Evolutionary conservation across 2,329 filamentous ascomycete genomes (phyloP).

Genomic region (Aspergillus fumigatiaffinis): DNA sequence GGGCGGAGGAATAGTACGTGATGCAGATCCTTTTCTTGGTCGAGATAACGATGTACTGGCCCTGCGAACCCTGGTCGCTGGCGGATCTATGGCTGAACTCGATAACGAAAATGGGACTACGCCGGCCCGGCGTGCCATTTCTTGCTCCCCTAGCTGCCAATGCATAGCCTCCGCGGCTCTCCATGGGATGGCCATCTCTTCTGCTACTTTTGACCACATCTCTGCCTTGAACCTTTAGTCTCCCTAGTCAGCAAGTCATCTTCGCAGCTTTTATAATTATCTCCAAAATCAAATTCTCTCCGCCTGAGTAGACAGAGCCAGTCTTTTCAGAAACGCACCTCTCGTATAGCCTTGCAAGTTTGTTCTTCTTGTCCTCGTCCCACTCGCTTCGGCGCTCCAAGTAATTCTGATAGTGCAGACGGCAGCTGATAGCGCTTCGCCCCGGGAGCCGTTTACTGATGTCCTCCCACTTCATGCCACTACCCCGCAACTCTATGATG

Average conservation of each 20-base stretch:
- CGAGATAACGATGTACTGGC: slow-evolving; percentile 38
- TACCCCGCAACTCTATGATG: slow-evolving; percentile 85
- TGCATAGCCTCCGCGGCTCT: slow-evolving; percentile 96
- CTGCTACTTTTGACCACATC: slow-evolving; percentile 95
- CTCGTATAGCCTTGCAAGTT: slow-evolving; percentile 89
- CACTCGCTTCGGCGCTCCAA: slow-evolving; percentile 88
- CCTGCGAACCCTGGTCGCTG: slow-evolving; percentile 32
- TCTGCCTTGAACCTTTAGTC: slow-evolving; percentile 80
- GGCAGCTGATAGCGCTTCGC: slow-evolving; percentile 88
- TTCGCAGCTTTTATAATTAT: background rate
- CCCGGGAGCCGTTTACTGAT: slow-evolving; percentile 89
- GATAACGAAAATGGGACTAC: slow-evolving; percentile 78
- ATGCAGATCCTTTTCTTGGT: slow-evolving; percentile 37
- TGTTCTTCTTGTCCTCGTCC: slow-evolving; percentile 98
- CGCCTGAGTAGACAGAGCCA: background rate
- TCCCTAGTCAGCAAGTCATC: slow-evolving; percentile 7
- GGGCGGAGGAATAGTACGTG: slow-evolving; percentile 32
- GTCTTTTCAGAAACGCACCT: slow-evolving; percentile 58
- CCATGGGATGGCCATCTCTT: slow-evolving; percentile 94
- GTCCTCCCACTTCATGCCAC: slow-evolving; percentile 98
- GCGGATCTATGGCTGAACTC: slow-evolving; percentile 51
- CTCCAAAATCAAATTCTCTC: background rate
- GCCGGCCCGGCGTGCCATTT: slow-evolving; percentile 90
- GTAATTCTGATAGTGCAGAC: slow-evolving; percentile 96
- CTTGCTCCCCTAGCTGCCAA: slow-evolving; percentile 89